These are phyloP conservation scores for Aspergillus sp. DNA, from an alignment of 2,329 filamentous ascomycete species.

Conservation along the genomic window DNA sequence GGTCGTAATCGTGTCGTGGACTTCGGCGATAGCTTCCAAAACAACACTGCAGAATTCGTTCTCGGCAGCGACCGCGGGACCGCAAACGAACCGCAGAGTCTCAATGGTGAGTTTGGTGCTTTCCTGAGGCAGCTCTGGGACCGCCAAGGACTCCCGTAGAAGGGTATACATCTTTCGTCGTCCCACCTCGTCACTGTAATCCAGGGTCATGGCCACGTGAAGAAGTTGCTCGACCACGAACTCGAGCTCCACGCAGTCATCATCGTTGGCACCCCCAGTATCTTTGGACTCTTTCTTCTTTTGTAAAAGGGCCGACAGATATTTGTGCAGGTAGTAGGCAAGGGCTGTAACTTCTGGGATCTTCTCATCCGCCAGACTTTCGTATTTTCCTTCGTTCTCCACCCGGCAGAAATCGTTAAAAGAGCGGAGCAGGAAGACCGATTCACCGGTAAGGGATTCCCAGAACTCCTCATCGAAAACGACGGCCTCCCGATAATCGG, in stretches of 20 bases:
- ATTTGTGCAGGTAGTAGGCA: slow-evolving; percentile 80
- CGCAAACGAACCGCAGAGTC: slow-evolving; percentile 78
- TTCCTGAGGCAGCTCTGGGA: slow-evolving; percentile 86
- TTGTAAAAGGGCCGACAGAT: slow-evolving; percentile 59
- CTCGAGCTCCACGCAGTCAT: slow-evolving; percentile 84
- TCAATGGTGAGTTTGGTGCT: slow-evolving; percentile 85
- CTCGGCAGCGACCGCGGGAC: slow-evolving; percentile 53
- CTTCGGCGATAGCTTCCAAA: slow-evolving; percentile 90
- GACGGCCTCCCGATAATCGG: slow-evolving; percentile 52
- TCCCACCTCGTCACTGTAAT: slow-evolving; percentile 97
- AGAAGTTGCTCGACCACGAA: slow-evolving; percentile 95
- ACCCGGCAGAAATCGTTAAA: slow-evolving; percentile 91
- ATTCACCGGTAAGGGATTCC: slow-evolving; percentile 65
- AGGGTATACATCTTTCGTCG: slow-evolving; percentile 94
- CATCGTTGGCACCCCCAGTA: slow-evolving; percentile 66
- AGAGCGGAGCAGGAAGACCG: slow-evolving; percentile 83
- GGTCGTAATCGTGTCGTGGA: slow-evolving; percentile 83
- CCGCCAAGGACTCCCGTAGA: slow-evolving; percentile 79
- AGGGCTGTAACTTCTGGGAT: slow-evolving; percentile 92
- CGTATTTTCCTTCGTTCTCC: slow-evolving; percentile 71
- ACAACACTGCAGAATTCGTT: slow-evolving; percentile 56
- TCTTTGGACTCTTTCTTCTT: slow-evolving; percentile 38
- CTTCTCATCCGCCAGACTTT: slow-evolving; percentile 81
- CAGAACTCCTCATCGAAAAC: slow-evolving; percentile 48
- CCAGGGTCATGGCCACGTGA: slow-evolving; percentile 84